Evolutionary conservation across 495 filamentous ascomycete species (phyloP).

Genomic region (Symbiotaphrina buchneri): DNA sequence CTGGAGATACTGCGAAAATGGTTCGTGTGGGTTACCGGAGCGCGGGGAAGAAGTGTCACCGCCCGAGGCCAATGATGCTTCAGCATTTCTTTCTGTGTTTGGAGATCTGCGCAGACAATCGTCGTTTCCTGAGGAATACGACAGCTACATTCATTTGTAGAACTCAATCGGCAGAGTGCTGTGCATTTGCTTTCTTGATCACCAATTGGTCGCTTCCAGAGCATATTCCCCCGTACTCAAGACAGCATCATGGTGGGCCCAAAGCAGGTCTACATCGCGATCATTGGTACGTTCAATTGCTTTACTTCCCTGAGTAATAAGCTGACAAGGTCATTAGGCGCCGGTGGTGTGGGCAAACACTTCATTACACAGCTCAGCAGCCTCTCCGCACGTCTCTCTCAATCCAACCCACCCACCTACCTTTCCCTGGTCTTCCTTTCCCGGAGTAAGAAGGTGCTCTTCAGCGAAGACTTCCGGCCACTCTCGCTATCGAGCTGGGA

Average conservation of each 20-base stretch:
- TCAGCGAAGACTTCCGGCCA: slow-evolving; percentile 28
- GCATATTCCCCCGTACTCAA: not conserved
- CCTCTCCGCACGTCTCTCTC: slow-evolving; percentile 27
- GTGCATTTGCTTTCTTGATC: too few relatives aligned
- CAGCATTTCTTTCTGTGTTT: too few relatives aligned
- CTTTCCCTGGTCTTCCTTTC: slow-evolving; percentile 59
- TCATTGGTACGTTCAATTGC: slow-evolving; percentile 25
- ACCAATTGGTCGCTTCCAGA: slow-evolving; percentile 5
- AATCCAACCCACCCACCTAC: slow-evolving; percentile 24
- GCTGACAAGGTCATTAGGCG: too few relatives aligned
- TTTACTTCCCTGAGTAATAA: too few relatives aligned
- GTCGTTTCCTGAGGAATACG: too few relatives aligned
- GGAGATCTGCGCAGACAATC: too few relatives aligned
- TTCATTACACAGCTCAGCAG: slow-evolving; percentile 62
- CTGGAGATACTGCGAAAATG: too few relatives aligned
- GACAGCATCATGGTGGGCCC: slow-evolving; percentile 10
- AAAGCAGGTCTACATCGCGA: slow-evolving; percentile 14
- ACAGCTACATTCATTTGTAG: too few relatives aligned
- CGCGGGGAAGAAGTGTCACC: too few relatives aligned
- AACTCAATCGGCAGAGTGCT: too few relatives aligned
- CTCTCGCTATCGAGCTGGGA: slow-evolving; percentile 13
- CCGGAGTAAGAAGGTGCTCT: slow-evolving; percentile 56
- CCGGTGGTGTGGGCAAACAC: slow-evolving; percentile 76
- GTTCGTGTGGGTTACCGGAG: too few relatives aligned
- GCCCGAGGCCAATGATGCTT: too few relatives aligned